These are phyloP conservation scores for Hymenoscyphus infarciens DNA, from an alignment of 2,329 filamentous ascomycete genomes.

Conservation along the genomic window DNA sequence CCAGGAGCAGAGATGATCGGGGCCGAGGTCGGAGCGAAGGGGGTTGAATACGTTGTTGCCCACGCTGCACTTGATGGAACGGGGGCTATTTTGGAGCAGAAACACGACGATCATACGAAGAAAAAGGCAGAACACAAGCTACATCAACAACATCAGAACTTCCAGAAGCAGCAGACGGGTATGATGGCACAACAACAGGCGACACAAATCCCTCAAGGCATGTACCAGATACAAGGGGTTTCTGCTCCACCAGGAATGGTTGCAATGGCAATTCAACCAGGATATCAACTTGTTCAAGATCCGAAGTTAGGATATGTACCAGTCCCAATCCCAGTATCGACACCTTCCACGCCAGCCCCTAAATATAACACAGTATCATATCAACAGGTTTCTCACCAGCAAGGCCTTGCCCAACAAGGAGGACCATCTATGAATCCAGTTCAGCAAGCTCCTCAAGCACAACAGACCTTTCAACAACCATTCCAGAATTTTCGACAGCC, in stretches of 20 bases:
- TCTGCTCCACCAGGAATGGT: conserved; percentile 9
- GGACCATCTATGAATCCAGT: neutral
- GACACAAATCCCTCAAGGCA: conserved; percentile 4
- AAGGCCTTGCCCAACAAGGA: conserved; percentile 5
- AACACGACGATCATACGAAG: conserved; percentile 36
- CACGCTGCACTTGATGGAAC: conserved; percentile 39
- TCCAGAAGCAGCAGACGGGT: conserved; percentile 32
- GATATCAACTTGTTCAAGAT: conserved; percentile 1
- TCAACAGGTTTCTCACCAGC: conserved; percentile 12
- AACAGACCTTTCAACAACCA: conserved; percentile 2
- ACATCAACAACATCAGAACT: conserved; percentile 35
- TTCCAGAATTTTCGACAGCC: neutral
- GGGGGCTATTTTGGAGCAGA: conserved; percentile 38
- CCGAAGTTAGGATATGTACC: conserved; percentile 10
- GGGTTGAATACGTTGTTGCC: conserved; percentile 37
- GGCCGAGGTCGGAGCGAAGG: conserved; percentile 38
- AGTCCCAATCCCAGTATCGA: neutral
- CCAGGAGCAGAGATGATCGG: conserved; percentile 38
- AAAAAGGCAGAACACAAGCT: conserved; percentile 38
- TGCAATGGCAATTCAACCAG: conserved; percentile 10
- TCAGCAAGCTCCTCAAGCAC: conserved; percentile 1
- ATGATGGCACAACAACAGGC: conserved; percentile 13
- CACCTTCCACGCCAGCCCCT: neutral
- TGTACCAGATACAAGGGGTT: conserved; percentile 6
- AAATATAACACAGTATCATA: neutral